Conservation (phyloP, 208 protist genomes). For the Novymonas esmeraldas region DNA sequence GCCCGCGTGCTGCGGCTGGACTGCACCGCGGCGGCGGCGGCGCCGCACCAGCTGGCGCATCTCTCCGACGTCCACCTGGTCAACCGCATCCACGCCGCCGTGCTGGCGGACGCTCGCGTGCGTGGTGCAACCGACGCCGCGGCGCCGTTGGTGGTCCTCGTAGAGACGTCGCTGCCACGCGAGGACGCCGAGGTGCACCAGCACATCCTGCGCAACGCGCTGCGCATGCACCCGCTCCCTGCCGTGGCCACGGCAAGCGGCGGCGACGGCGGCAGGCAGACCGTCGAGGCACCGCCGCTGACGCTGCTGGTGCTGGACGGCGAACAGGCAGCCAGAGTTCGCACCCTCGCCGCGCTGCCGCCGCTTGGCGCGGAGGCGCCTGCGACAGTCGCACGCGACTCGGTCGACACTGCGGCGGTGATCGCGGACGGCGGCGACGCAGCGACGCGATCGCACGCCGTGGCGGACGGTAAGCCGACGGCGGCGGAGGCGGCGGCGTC, state of each 20-base stretch:
- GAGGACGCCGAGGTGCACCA: constrained; percentile 38
- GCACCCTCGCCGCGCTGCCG: constrained; percentile 15
- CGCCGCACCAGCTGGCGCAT: constrained; percentile 9
- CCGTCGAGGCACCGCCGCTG: constrained; percentile 15
- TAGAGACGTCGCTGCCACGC: constrained; percentile 23
- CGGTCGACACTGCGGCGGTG: not conserved
- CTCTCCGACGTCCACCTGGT: constrained; percentile 30
- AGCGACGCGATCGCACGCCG: not conserved
- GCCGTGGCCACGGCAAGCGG: too few relatives aligned
- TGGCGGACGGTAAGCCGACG: not conserved
- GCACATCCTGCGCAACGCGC: constrained; percentile 30
- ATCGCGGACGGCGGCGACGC: not conserved
- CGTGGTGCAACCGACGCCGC: not conserved
- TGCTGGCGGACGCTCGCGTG: constrained; percentile 14
- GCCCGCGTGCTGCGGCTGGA: constrained; percentile 32
- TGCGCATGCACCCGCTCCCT: constrained; percentile 34
- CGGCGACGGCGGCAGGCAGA: not conserved
- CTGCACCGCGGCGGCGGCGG: constrained; percentile 7
- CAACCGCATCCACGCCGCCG: constrained; percentile 37
- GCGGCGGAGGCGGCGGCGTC: too few relatives aligned
- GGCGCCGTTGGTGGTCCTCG: constrained; percentile 27
- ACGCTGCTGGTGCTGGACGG: constrained; percentile 20
- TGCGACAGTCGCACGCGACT: not conserved
- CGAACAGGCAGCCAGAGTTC: constrained; percentile 24
- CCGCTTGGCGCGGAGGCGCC: not conserved